Evolutionary conservation across 345 rosid species (phyloP).

Genomic region (Hevea brasiliensis): DNA sequence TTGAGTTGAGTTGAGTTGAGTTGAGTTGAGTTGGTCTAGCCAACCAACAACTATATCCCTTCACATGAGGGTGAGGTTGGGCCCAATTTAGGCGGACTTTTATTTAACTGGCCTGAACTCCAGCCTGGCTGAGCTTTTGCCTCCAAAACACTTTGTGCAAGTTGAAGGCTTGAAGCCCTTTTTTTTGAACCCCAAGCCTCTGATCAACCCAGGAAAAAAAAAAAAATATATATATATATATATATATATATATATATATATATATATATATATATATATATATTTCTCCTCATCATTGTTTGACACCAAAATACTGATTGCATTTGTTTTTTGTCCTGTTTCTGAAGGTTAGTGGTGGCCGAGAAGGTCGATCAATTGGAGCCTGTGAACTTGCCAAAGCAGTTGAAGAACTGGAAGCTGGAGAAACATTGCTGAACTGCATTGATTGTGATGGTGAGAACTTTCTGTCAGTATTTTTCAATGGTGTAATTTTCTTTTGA

Average conservation of each 20-base stretch:
- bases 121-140: neutral
- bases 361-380: slow-evolving; percentile 96
- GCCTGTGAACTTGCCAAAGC: slow-evolving; percentile 97
- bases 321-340: neutral
- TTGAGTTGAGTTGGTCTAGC: no score
- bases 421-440: slow-evolving; percentile 93
- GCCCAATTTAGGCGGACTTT: neutral
- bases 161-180: neutral
- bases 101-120: neutral
- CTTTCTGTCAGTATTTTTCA: neutral
- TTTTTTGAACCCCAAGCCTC: no score
- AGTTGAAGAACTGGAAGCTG: slow-evolving; percentile 94
- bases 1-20: no score
- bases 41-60: neutral
- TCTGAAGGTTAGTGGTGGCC: slow-evolving; percentile 84
- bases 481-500: neutral
- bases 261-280: no score
- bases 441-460: slow-evolving; percentile 88
- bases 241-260: no score
- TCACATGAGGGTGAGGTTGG: neutral
- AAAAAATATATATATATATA: no score
- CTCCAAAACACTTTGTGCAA: neutral
- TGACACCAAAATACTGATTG: neutral
- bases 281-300: no score
- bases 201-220: no score